Evolutionary conservation across 192 early-diverging fungal species (phyloP), one percentile per base, ranked within the genome.

Genomic region (Oehlia diaphana): DNA sequence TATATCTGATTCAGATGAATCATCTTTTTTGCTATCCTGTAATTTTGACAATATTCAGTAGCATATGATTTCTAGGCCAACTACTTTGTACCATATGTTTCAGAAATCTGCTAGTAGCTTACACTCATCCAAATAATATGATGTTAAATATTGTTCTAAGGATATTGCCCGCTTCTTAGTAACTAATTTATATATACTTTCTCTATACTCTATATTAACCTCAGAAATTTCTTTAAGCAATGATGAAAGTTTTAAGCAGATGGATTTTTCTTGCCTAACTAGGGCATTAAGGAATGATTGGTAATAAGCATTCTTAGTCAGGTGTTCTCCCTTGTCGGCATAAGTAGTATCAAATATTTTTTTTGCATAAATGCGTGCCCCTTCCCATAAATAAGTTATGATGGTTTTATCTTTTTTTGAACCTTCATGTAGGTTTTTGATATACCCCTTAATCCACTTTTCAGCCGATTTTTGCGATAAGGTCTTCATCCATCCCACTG

Each of bases 121-220:
- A 1, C 28, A 31, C 1, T 31, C 1, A 33, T 26, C 47, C 39
- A 19, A 23, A 72, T 42, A 19, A 74, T 74, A 74, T 61, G 4
- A 35, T n/a, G n/a, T n/a, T 58, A 74, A 31, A 74, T 74, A 74
- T 74, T 74, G 33, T n/a, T n/a, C n/a, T n/a, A n/a, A n/a, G n/a
- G n/a, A n/a, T n/a, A n/a, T n/a, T n/a, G n/a, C n/a, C n/a, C n/a
- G n/a, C n/a, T n/a, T n/a, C 73, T 74, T 23, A 33, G 35, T 74
- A 74, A 74, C 53, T 35, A 74, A 62, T 74, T 72, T 49, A 71
- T 71, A 71, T 1, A 71, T 44, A 1, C 10, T 1, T 44, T 71
- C 3, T 71, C n/a, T 71, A 10, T 42, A 42, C 1, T 10, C 35
- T 37, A 71, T 13, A 71, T 71, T 21, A 1, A 42, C 1, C 39